Conservation (phyloP, 2,329 filamentous ascomycete species). For the Xylaria polymorpha region DNA sequence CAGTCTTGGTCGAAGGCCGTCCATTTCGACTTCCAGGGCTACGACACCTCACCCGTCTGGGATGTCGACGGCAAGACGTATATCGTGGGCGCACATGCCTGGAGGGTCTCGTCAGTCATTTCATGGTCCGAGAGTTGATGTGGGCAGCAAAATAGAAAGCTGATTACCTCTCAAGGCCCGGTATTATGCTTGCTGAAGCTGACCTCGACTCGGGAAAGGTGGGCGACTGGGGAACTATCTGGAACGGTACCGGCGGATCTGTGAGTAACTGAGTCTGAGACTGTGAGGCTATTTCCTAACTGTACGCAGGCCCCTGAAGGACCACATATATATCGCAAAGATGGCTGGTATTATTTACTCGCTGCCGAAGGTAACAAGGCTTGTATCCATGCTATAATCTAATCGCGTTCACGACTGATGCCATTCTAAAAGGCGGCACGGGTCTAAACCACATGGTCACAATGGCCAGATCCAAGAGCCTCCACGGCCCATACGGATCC, state of each 20-base stretch:
- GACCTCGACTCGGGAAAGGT: conserved; percentile 56
- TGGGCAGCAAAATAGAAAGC: not conserved
- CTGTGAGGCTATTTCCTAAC: not conserved
- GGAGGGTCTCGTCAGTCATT: conserved; percentile 48
- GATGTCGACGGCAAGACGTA: conserved; percentile 66
- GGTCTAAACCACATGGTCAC: conserved; percentile 61
- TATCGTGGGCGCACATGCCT: conserved; percentile 57
- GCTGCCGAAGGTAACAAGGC: conserved; percentile 59
- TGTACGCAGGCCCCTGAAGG: conserved; percentile 58
- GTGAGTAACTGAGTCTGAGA: conserved; percentile 37
- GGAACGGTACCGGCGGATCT: conserved; percentile 60
- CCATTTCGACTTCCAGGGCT: conserved; percentile 61
- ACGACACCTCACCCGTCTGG: conserved; percentile 68
- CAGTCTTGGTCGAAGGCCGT: conserved; percentile 60
- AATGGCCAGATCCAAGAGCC: conserved; percentile 56
- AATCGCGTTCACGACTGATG: not conserved
- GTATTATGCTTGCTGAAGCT: conserved; percentile 55
- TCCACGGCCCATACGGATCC: conserved; percentile 59
- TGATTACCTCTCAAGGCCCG: conserved; percentile 47
- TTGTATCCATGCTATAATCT: too few relatives aligned
- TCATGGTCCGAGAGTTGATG: too few relatives aligned
- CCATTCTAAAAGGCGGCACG: conserved; percentile 56
- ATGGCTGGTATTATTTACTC: conserved; percentile 64
- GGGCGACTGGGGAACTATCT: conserved; percentile 55
- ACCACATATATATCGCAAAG: conserved; percentile 64